A percentile compares a stretch with the other conserved stretches of the same genome.
Conservation (phyloP, 2,329 filamentous ascomycete genomes). For the Cadophora sp. region DNA sequence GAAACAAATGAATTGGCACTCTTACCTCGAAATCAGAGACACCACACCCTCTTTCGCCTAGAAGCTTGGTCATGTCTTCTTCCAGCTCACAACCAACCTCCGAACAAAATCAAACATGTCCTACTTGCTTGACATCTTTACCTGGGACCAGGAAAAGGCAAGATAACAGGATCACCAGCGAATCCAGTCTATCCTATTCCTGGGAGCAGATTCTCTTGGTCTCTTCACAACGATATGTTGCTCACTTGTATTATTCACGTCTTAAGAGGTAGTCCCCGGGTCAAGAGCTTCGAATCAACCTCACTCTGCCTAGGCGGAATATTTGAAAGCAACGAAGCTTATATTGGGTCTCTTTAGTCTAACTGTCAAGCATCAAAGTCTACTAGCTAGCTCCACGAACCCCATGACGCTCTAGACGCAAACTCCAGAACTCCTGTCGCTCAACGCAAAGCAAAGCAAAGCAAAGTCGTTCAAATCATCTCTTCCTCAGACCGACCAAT, state of each 20-base stretch:
- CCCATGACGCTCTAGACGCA: background rate
- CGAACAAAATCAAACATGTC: background rate
- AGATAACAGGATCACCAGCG: background rate
- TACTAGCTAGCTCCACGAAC: background rate
- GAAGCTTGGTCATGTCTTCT: background rate
- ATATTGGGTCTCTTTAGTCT: conserved; percentile 9
- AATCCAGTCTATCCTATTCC: background rate
- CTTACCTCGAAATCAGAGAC: background rate
- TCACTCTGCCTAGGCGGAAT: background rate
- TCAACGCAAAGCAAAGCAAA: conserved; percentile 8
- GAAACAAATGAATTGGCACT: background rate
- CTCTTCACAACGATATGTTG: background rate
- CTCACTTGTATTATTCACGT: background rate
- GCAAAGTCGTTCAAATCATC: conserved; percentile 5
- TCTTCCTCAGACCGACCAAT: conserved; percentile 55
- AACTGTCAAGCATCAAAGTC: background rate
- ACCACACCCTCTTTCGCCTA: background rate
- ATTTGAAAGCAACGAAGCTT: background rate
- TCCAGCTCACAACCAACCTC: background rate
- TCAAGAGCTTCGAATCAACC: background rate
- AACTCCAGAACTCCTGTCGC: conserved; percentile 13
- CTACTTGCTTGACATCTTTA: background rate
- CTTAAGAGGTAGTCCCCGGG: background rate
- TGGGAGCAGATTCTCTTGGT: background rate
- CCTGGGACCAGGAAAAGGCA: background rate